Evolutionary conservation across 768 basidiomycete species (phyloP).

Genomic region (Leccinellum luteum): DNA sequence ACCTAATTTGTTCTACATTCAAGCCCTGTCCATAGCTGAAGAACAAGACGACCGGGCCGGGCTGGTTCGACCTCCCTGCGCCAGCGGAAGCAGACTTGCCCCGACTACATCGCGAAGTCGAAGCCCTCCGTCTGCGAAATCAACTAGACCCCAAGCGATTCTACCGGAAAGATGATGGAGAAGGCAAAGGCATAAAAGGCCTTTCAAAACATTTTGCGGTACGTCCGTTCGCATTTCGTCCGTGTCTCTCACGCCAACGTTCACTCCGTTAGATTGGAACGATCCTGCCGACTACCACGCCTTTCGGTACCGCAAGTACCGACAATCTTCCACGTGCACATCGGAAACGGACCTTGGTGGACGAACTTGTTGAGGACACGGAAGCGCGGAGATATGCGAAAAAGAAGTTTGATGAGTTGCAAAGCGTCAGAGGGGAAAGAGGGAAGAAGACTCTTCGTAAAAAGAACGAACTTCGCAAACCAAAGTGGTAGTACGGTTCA

Average conservation of each 20-base stretch:
- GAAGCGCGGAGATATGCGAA: constrained; percentile 88
- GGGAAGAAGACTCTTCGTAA: constrained; percentile 69
- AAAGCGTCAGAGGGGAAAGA: constrained; percentile 60
- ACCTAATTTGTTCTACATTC: not conserved
- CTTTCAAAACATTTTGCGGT: constrained; percentile 91
- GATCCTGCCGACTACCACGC: constrained; percentile 64
- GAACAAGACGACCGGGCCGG: constrained; percentile 69
- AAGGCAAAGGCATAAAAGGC: constrained; percentile 81
- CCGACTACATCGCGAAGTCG: constrained; percentile 77
- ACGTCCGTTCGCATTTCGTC: constrained; percentile 24
- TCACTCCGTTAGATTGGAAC: constrained; percentile 64
- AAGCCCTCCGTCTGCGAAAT: constrained; percentile 81
- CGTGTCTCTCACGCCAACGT: constrained; percentile 6
- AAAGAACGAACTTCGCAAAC: constrained; percentile 58
- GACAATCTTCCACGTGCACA: constrained; percentile 70
- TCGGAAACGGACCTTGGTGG: constrained; percentile 81
- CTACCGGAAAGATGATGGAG: constrained; percentile 83
- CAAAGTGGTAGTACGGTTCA: constrained; percentile 58
- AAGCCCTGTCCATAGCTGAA: constrained; percentile 46
- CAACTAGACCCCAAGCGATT: constrained; percentile 92
- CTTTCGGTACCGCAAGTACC: constrained; percentile 65
- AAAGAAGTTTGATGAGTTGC: constrained; percentile 82
- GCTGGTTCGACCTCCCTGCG: constrained; percentile 88
- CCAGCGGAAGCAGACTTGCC: constrained; percentile 79
- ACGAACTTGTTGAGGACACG: constrained; percentile 86